Evolutionary conservation across 768 basidiomycete genomes (phyloP).

Genomic region (Udeniomyces megalosporus): DNA sequence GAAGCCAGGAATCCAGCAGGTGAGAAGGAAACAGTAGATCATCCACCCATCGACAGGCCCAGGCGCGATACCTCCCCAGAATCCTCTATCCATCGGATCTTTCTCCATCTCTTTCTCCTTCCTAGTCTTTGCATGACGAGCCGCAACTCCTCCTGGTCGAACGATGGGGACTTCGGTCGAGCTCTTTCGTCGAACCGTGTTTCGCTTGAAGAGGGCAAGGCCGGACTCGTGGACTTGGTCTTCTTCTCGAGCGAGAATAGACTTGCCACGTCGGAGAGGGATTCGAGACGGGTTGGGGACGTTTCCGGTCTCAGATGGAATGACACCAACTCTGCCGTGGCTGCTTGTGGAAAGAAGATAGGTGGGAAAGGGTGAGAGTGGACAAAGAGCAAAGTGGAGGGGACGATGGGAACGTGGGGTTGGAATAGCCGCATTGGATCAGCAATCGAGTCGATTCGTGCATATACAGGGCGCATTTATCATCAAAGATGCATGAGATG

Average conservation of each 20-base stretch:
- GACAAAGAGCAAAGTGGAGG: background rate
- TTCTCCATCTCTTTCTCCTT: conserved; percentile 20
- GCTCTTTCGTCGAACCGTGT: conserved; percentile 55
- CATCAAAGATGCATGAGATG: too few species aligned
- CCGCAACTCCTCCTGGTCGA: conserved; percentile 4
- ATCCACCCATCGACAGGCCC: conserved; percentile 92
- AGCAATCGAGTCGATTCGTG: too few species aligned
- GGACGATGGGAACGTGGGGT: background rate
- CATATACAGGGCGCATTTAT: too few species aligned
- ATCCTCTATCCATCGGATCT: conserved; percentile 22
- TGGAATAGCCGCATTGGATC: too few species aligned
- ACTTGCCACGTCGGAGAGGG: conserved; percentile 62
- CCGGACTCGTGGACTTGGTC: conserved; percentile 68
- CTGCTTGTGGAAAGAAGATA: background rate
- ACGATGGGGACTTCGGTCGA: background rate
- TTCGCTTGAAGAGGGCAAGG: conserved; percentile 74
- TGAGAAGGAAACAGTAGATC: conserved; percentile 76
- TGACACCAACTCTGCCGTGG: conserved; percentile 45
- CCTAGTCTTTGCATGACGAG: conserved; percentile 31
- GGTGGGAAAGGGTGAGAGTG: background rate
- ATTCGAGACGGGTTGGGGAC: background rate
- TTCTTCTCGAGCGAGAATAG: conserved; percentile 75
- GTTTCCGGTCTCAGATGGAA: conserved; percentile 45
- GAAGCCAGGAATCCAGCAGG: conserved; percentile 59
- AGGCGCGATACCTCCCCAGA: conserved; percentile 54